Conservation (phyloP, 73 alveolate species). For the Tetrahymena borealis region DNA sequence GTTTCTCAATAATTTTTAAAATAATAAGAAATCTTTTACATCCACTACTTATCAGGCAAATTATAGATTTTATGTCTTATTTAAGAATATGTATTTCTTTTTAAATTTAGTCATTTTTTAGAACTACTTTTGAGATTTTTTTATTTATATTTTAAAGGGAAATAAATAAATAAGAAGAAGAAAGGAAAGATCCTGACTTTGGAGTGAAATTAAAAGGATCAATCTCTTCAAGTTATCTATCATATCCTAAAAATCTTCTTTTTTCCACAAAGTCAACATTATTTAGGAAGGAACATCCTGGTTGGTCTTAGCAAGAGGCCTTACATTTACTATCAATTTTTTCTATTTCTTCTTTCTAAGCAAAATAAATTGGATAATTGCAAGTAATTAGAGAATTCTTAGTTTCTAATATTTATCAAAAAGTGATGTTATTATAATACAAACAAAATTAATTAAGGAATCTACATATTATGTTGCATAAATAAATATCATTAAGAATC, state of each 20-base stretch:
- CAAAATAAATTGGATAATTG: too few relatives aligned
- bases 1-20: too few relatives aligned
- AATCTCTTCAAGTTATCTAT: not conserved
- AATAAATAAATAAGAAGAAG: not conserved
- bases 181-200: not conserved
- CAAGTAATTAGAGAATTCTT: too few relatives aligned
- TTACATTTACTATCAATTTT: not conserved
- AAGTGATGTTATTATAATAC: too few relatives aligned
- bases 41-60: too few relatives aligned
- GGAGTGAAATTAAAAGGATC: not conserved
- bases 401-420: too few relatives aligned
- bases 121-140: not conserved
- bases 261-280: not conserved
- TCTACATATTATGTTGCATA: too few relatives aligned
- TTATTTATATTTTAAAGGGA: not conserved
- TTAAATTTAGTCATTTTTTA: not conserved
- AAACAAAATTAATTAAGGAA: too few relatives aligned
- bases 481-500: too few relatives aligned
- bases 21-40: too few relatives aligned
- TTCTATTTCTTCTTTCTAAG: not conserved
- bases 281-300: not conserved
- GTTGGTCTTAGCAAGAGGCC: not conserved
- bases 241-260: not conserved
- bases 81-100: not conserved
- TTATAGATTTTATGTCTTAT: too few relatives aligned